phyloP scores from a whole-genome alignment of 257 asterid species.

The Solanum neorickii region DNA sequence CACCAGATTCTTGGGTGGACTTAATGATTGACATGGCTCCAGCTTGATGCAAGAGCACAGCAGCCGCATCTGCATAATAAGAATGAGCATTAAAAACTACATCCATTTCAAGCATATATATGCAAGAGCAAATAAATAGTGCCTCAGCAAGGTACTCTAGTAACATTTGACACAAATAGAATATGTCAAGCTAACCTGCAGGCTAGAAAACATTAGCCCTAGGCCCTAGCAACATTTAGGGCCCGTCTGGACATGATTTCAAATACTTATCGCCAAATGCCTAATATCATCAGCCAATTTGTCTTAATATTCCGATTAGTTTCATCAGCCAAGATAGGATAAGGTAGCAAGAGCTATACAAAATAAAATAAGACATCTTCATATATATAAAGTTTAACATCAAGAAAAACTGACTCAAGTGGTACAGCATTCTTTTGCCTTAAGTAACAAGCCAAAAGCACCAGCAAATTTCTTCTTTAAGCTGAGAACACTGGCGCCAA shows the following conservation, averaged over 20 bases:
- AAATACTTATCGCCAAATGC: not conserved
- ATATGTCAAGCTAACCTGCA: not conserved
- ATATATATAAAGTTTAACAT: not conserved
- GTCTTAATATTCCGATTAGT: not conserved
- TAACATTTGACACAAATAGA: not conserved
- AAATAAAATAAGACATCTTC: not conserved
- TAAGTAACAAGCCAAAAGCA: not conserved
- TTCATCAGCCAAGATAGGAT: not conserved
- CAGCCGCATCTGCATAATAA: constrained; percentile 49
- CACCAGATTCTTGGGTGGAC: constrained; percentile 40
- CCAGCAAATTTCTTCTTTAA: not conserved
- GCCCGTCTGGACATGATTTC: not conserved
- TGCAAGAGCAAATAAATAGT: not conserved
- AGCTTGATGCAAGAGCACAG: constrained; percentile 41
- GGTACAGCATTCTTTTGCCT: not conserved
- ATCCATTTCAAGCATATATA: not conserved
- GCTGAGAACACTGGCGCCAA: not conserved
- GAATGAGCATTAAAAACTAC: not conserved
- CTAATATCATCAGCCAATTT: not conserved
- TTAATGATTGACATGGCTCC: constrained; percentile 50
- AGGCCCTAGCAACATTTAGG: not conserved
- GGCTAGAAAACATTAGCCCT: not conserved
- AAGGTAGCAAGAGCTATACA: not conserved
- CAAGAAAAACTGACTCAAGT: not conserved
- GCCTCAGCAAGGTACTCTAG: not conserved